These are phyloP conservation scores for Astathelohania contejeani DNA, from an alignment of 371 early-diverging fungal genomes.

Conservation along the genomic window DNA sequence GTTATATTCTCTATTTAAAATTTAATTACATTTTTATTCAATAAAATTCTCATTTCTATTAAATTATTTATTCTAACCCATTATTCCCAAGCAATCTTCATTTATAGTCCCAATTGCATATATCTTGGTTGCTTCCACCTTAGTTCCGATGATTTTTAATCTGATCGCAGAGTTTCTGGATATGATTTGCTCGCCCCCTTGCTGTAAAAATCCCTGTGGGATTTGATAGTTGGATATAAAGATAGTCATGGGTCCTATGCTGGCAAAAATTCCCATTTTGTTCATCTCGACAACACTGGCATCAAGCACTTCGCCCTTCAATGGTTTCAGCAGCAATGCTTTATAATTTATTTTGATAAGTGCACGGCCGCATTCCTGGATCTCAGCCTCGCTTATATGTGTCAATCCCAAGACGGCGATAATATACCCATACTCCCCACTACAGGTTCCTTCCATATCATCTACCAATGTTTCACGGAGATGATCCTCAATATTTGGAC, in stretches of 20 bases:
- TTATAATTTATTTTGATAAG: conserved; percentile 49
- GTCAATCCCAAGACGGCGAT: conserved; percentile 44
- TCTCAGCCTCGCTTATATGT: conserved; percentile 35
- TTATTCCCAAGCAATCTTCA: conserved; percentile 51
- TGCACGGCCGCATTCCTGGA: conserved; percentile 34
- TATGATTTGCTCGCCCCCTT: conserved; percentile 25
- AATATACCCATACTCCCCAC: conserved; percentile 43
- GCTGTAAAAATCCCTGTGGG: conserved; percentile 9
- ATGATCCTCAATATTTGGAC: no score
- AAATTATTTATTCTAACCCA: no score
- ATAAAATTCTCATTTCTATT: no score
- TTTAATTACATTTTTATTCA: no score
- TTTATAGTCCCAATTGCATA: conserved; percentile 52
- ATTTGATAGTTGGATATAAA: conserved; percentile 52
- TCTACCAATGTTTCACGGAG: no score
- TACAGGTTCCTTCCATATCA: conserved; percentile 50
- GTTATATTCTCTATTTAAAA: no score
- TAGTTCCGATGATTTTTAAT: conserved; percentile 52
- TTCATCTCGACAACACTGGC: conserved; percentile 50
- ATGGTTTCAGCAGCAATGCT: conserved; percentile 47
- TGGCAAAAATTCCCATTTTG: conserved; percentile 51
- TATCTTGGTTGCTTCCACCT: conserved; percentile 46
- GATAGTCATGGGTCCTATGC: conserved; percentile 50
- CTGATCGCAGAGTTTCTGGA: conserved; percentile 37
- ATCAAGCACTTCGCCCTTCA: conserved; percentile 49